Evolutionary conservation across 306 rosid species (phyloP).

Genomic region (Sesbania bispinosa): DNA sequence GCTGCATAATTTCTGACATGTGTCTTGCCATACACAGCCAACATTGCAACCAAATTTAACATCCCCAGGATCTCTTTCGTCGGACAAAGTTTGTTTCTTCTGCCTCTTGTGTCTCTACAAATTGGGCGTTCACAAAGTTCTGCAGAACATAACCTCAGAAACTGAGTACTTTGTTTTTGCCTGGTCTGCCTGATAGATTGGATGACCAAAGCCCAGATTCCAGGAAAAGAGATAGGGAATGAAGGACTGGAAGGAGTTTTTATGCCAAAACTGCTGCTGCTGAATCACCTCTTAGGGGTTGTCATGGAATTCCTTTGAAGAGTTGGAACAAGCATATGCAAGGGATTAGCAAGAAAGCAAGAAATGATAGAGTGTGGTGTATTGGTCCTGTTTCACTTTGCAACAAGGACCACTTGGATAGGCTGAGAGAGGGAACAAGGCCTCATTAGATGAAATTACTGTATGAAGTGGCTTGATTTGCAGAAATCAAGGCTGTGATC

Average conservation of each 20-base stretch:
- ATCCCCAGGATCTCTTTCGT: constrained; percentile 47
- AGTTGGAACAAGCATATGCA: constrained; percentile 40
- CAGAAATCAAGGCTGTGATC: constrained; percentile 27
- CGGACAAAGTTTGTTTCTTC: constrained; percentile 43
- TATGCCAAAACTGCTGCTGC: constrained; percentile 14
- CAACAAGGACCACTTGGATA: constrained; percentile 31
- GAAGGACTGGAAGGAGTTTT: not conserved
- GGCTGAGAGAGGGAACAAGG: constrained; percentile 48
- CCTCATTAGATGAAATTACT: constrained; percentile 25
- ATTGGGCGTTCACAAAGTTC: not conserved
- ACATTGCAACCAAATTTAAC: constrained; percentile 18
- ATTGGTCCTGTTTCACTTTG: constrained; percentile 53
- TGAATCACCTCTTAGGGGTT: constrained; percentile 36
- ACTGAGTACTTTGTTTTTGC: constrained; percentile 34
- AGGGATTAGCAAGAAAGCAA: constrained; percentile 15
- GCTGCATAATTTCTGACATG: constrained; percentile 42
- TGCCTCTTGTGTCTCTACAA: constrained; percentile 23
- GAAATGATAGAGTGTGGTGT: constrained; percentile 35
- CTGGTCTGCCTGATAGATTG: constrained; percentile 35
- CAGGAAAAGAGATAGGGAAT: not conserved
- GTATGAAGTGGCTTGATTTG: constrained; percentile 47
- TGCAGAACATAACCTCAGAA: not conserved
- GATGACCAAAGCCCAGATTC: constrained; percentile 35
- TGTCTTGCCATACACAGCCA: constrained; percentile 28
- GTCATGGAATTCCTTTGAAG: constrained; percentile 46